Percentiles rank a stretch among this genome's conserved stretches.
These are phyloP conservation scores for Ophiostoma novo-ulmi DNA, from an alignment of 2,329 filamentous ascomycete species.

Conservation along the genomic window DNA sequence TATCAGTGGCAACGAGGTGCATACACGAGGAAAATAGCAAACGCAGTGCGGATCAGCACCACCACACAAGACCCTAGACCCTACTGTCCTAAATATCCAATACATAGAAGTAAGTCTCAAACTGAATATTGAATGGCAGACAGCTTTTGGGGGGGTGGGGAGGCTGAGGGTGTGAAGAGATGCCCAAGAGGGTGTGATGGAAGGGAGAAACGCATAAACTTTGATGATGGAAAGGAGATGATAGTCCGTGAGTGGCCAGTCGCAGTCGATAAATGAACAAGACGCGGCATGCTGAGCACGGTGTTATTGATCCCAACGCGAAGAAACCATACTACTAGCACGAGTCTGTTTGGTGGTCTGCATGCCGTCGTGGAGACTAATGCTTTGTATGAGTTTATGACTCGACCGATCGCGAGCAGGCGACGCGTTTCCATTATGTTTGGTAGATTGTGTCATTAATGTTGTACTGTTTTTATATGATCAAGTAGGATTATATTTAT, in stretches of 20 bases:
- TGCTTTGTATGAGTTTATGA: neutral
- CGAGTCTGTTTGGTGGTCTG: neutral
- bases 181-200: neutral
- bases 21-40: neutral
- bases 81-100: neutral
- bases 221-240: neutral
- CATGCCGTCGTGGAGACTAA: neutral
- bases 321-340: neutral
- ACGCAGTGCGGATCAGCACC: neutral
- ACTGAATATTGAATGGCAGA: neutral
- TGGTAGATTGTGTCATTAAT: neutral
- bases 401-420: neutral
- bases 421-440: neutral
- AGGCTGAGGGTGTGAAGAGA: neutral
- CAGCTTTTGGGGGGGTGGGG: neutral
- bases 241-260: neutral
- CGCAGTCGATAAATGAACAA: neutral
- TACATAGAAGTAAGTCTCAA: neutral
- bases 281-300: neutral
- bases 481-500: no score
- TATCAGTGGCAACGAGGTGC: conserved; percentile 4
- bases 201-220: neutral
- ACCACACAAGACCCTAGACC: neutral
- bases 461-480: no score
- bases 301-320: neutral